A percentile compares a stretch with the other conserved stretches of the same genome.
Evolutionary conservation across 768 basidiomycete genomes (phyloP).

Genomic region (Boletus barrowsii): DNA sequence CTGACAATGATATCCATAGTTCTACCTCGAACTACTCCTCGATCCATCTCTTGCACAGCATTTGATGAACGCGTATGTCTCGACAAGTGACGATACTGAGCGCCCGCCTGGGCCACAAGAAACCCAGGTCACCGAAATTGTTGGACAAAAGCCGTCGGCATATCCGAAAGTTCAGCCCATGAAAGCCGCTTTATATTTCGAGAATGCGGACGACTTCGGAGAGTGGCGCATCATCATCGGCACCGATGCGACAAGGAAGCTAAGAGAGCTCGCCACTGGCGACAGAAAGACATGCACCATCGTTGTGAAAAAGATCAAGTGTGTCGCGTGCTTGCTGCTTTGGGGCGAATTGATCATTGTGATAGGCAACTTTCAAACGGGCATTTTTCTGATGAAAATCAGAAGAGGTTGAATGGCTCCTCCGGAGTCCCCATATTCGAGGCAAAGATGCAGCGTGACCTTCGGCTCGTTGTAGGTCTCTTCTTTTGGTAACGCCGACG

Average conservation of each 20-base stretch:
- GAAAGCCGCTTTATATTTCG: constrained; percentile 60
- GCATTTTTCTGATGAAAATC: constrained; percentile 66
- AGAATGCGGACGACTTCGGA: constrained; percentile 58
- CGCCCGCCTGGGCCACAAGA: neutral
- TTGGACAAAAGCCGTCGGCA: constrained; percentile 23
- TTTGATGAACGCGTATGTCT: constrained; percentile 10
- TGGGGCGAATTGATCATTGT: neutral
- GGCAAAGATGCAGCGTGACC: constrained; percentile 60
- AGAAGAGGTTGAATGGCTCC: constrained; percentile 52
- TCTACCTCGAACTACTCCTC: constrained; percentile 23
- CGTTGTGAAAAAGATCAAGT: constrained; percentile 70
- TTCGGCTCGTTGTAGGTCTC: constrained; percentile 46
- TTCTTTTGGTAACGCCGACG: neutral
- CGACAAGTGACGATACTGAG: neutral
- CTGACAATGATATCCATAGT: constrained; percentile 15
- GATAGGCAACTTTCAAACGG: constrained; percentile 66
- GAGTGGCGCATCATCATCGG: constrained; percentile 61
- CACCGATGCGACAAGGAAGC: constrained; percentile 44
- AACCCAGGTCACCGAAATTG: neutral
- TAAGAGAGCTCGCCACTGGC: constrained; percentile 46
- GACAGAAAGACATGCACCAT: constrained; percentile 49
- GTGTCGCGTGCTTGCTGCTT: constrained; percentile 7
- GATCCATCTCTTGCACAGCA: constrained; percentile 11
- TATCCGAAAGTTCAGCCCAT: constrained; percentile 53
- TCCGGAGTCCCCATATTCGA: constrained; percentile 59